phyloP scores from a whole-genome alignment of 2,329 filamentous ascomycete genomes.

The Cyanodermella asteris region DNA sequence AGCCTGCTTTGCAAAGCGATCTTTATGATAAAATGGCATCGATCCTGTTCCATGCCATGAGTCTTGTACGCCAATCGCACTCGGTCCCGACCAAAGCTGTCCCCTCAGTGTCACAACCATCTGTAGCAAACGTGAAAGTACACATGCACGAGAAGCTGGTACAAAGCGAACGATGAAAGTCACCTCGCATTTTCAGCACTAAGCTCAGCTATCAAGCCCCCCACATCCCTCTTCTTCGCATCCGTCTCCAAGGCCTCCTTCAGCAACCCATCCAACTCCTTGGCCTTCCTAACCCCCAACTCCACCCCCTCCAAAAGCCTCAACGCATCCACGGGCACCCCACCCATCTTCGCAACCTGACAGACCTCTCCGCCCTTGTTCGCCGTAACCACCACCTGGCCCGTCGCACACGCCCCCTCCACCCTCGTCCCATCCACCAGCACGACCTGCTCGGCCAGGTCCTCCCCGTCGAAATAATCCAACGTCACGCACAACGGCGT shows the following conservation, averaged over 20 bases:
- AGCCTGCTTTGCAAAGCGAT: too few species aligned
- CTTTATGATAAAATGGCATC: too few species aligned
- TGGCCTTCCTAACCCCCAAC: constrained; percentile 55
- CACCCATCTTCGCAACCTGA: constrained; percentile 77
- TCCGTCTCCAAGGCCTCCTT: constrained; percentile 56
- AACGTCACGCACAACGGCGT: constrained; percentile 83
- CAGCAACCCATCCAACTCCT: constrained; percentile 55
- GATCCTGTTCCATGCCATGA: too few species aligned
- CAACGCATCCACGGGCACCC: constrained; percentile 59
- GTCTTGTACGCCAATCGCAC: too few species aligned
- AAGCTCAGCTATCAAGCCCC: constrained; percentile 57
- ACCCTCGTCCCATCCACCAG: constrained; percentile 24
- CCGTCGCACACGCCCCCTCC: constrained; percentile 36
- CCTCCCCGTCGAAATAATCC: constrained; percentile 38
- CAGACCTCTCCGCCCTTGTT: constrained; percentile 82
- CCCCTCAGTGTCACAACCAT: too few species aligned
- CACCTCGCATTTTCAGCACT: constrained; percentile 69
- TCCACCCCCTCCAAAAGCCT: constrained; percentile 54
- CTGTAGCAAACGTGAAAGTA: too few species aligned
- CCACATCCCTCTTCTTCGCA: constrained; percentile 52
- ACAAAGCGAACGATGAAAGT: too few species aligned
- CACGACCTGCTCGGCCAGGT: constrained; percentile 11
- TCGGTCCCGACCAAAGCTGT: too few species aligned
- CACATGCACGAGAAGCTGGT: too few species aligned
- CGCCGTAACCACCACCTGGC: constrained; percentile 55